Percentiles rank a stretch among this genome's conserved stretches.
These are phyloP conservation scores for Ceratobasidium sp. DNA, from an alignment of 1,284 basidiomycete species.

Conservation along the genomic window DNA sequence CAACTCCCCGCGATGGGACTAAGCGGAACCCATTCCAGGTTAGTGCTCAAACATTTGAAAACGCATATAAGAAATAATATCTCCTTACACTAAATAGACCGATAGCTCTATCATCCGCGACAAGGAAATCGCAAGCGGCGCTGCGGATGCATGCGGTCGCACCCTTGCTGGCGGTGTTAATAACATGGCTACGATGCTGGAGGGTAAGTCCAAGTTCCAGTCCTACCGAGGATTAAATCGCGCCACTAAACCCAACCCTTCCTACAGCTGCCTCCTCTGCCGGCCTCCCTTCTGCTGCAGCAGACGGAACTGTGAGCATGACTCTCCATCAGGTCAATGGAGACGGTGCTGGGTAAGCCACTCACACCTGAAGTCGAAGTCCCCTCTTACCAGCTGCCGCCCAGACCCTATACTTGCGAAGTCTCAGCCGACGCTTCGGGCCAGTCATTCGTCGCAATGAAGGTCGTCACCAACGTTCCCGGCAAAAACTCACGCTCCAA, in stretches of 20 bases:
- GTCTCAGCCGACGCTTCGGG: slow-evolving; percentile 48
- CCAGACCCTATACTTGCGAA: slow-evolving; percentile 38
- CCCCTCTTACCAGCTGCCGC: background rate
- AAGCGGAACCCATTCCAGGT: slow-evolving; percentile 50
- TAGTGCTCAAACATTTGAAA: background rate
- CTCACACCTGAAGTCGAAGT: background rate
- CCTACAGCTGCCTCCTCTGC: slow-evolving; percentile 25
- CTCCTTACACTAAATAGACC: slow-evolving; percentile 43
- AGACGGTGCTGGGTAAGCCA: slow-evolving; percentile 33
- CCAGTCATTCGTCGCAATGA: slow-evolving; percentile 48
- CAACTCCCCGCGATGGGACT: slow-evolving; percentile 52
- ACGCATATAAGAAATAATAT: background rate
- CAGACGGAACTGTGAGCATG: slow-evolving; percentile 17
- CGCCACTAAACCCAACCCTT: background rate
- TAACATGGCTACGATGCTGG: slow-evolving; percentile 50
- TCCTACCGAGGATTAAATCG: background rate
- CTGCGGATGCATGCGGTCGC: slow-evolving; percentile 49
- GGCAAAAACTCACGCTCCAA: slow-evolving; percentile 48
- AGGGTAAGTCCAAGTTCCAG: slow-evolving; percentile 33
- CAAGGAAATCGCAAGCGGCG: slow-evolving; percentile 48
- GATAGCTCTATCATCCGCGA: slow-evolving; percentile 51
- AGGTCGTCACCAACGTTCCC: slow-evolving; percentile 51
- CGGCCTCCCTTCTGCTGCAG: slow-evolving; percentile 25
- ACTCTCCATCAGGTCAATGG: slow-evolving; percentile 36
- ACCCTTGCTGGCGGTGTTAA: slow-evolving; percentile 50